A percentile compares a stretch with the other conserved stretches of the same genome.
Conservation (phyloP, 805 yeast species). For the Nakazawaea ishiwadae region DNA sequence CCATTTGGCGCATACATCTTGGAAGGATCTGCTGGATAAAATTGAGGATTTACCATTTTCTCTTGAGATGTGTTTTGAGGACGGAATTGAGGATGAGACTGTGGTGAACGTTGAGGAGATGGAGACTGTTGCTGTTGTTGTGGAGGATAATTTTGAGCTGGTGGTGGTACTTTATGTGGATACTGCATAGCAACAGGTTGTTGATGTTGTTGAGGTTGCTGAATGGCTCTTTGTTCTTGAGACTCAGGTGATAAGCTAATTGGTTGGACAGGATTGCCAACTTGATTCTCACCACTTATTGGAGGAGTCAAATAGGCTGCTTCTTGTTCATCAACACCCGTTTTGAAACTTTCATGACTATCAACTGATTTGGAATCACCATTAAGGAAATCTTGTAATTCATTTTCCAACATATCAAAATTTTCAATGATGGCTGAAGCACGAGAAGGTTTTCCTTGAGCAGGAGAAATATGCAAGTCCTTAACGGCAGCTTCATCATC, state of each 20-base stretch:
- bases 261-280: background rate
- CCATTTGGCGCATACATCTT: background rate
- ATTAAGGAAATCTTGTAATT: slow-evolving; percentile 11
- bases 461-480: background rate
- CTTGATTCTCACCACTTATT: background rate
- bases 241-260: background rate
- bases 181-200: background rate
- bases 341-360: slow-evolving; percentile 4
- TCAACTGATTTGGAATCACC: background rate
- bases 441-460: background rate
- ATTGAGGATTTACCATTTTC: too few relatives aligned
- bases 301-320: slow-evolving; percentile 1
- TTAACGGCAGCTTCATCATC: background rate
- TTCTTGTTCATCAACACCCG: background rate
- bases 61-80: too few relatives aligned
- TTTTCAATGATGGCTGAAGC: slow-evolving; percentile 10
- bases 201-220: background rate
- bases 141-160: background rate
- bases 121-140: slow-evolving; percentile 1
- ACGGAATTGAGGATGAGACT: background rate
- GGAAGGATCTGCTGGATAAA: too few relatives aligned
- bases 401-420: slow-evolving; percentile 12
- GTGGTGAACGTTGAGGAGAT: background rate
- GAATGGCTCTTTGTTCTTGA: background rate
- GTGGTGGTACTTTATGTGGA: background rate